Base-by-base conservation (phyloP, 768 basidiomycete species). In the Trametes cinnabarina region DNA sequence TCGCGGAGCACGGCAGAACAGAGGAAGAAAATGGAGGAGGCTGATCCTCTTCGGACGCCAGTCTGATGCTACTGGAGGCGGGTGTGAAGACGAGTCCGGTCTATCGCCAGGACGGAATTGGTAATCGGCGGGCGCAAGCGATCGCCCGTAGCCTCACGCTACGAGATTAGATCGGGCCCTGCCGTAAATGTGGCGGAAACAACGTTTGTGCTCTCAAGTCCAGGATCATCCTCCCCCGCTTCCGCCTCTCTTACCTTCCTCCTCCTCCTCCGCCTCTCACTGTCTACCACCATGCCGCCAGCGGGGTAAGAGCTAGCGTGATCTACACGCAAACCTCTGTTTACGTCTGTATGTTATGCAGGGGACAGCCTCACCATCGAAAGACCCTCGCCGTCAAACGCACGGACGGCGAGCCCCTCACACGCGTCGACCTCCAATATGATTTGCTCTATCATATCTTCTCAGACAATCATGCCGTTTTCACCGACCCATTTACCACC, bases 391-490 rank as follows among this genome's bases (percentile, higher is more conserved):
- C 74, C 51, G 70, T 75, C 62, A 74, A 86, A 68, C 80, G 78
- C 65, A 72, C 72, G 35, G 87, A 90, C 65, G 86, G 84, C 32
- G 84, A 87, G 63, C 85, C 87, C 35, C 74, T 90, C 20, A 81
- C 81, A 43, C 81, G 88, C 47, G 72, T 72, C 35, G 88, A 90
- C 72, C 78, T 90, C 44, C 88, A 91, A 72, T 87, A 73, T 62
- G 77, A 81, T 66, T 66, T 80, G 20, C 72, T 82, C 22, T 49
- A 74, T 46, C 65, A 69, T 58, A 70, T 82, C 58, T 82, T 82
- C 65, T 63, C 63, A 28, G 69, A 77, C 65, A 58, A 63, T 74
- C 79, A 72, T 53, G 82, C 65, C 70, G 74, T 77, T 49, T 92
- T 91, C 73, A 82, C 82, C 19, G 80, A 86, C 65, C 79, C 86